phyloP scores from a whole-genome alignment of 1,284 basidiomycete genomes.

The Ceratobasidium sp. region DNA sequence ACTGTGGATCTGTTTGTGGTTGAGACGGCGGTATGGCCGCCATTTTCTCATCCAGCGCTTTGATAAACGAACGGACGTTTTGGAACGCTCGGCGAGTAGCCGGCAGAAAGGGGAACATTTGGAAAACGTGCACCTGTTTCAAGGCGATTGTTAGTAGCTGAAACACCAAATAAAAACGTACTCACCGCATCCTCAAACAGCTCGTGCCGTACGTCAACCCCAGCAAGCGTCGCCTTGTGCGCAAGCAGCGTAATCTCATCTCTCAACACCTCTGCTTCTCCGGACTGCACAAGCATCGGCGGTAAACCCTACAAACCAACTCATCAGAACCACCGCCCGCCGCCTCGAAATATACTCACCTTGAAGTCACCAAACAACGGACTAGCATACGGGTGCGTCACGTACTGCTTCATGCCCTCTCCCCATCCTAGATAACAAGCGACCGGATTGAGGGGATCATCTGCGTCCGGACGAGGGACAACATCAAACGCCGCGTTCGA shows the following conservation, averaged over 20 bases:
- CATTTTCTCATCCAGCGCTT: slow-evolving; percentile 17
- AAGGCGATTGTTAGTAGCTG: slow-evolving; percentile 38
- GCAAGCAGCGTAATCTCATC: slow-evolving; percentile 95
- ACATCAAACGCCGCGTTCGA: slow-evolving; percentile 87
- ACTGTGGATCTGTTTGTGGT: not conserved
- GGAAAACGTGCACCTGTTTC: slow-evolving; percentile 86
- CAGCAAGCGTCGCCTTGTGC: slow-evolving; percentile 90
- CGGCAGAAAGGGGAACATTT: slow-evolving; percentile 85
- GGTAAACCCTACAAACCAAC: slow-evolving; percentile 68
- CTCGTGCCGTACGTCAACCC: slow-evolving; percentile 91
- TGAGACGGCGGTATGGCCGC: not conserved
- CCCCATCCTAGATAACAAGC: slow-evolving; percentile 88
- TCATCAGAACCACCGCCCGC: not conserved
- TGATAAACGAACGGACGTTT: slow-evolving; percentile 40
- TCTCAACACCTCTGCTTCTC: slow-evolving; percentile 92
- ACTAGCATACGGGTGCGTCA: slow-evolving; percentile 96
- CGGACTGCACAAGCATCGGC: slow-evolving; percentile 91
- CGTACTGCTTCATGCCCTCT: slow-evolving; percentile 75
- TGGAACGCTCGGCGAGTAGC: slow-evolving; percentile 75
- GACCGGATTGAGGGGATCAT: slow-evolving; percentile 93
- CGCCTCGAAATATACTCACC: not conserved
- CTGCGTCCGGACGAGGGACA: slow-evolving; percentile 76
- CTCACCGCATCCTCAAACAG: slow-evolving; percentile 92
- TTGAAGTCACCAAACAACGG: slow-evolving; percentile 94
- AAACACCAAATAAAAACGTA: slow-evolving; percentile 58